Evolutionary conservation across 805 yeast genomes (phyloP).

Genomic region (Schwanniomyces sp.): DNA sequence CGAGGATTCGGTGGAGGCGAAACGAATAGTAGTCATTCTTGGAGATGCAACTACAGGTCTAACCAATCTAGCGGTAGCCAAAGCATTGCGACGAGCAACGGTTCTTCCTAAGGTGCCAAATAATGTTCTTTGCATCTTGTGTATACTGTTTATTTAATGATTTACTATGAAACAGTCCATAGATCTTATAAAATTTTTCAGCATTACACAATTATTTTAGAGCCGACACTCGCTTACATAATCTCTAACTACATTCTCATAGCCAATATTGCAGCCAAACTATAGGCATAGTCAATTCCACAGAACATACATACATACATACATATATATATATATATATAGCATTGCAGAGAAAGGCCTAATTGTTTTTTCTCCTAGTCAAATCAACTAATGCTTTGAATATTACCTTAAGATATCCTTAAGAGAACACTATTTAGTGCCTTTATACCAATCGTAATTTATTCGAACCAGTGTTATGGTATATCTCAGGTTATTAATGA

Average conservation of each 20-base stretch:
- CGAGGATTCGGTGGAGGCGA: conserved; percentile 15
- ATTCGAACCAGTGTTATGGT: too few species aligned
- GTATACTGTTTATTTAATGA: neutral
- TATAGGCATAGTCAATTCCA: too few species aligned
- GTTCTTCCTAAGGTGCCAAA: conserved; percentile 18
- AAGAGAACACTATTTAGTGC: too few species aligned
- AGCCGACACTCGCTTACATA: neutral
- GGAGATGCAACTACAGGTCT: conserved; percentile 14
- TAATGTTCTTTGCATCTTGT: conserved; percentile 26
- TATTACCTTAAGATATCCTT: too few species aligned
- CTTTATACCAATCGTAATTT: too few species aligned
- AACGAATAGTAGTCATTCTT: conserved; percentile 12
- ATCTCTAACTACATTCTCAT: neutral
- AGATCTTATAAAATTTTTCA: neutral
- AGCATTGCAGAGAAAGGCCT: too few species aligned
- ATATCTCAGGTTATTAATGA: too few species aligned
- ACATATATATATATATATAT: too few species aligned
- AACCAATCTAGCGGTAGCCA: conserved; percentile 11
- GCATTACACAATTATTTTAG: neutral
- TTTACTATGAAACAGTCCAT: neutral
- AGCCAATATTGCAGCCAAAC: neutral
- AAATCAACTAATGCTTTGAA: too few species aligned
- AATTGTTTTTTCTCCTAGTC: too few species aligned
- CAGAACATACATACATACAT: too few species aligned
- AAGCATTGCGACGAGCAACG: conserved; percentile 9